Evolutionary conservation across 805 yeast genomes (phyloP).

Genomic region (Kregervanrija fluxuum): DNA sequence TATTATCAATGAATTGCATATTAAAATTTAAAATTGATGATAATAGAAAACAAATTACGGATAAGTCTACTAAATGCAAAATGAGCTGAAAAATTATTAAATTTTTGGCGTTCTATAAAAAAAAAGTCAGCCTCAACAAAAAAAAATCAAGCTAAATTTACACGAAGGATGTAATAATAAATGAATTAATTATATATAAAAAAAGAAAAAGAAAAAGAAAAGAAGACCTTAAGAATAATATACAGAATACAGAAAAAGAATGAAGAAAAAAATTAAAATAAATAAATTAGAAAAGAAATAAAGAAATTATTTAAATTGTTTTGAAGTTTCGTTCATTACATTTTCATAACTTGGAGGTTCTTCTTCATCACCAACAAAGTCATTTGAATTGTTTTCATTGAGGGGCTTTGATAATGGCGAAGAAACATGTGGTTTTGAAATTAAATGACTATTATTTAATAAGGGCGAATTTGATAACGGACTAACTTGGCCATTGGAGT

Average conservation of each 20-base stretch:
- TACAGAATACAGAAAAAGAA: not conserved
- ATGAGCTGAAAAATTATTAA: too few relatives aligned
- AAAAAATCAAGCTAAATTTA: not conserved
- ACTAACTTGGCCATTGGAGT: slow-evolving; percentile 17
- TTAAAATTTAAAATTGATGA: not conserved
- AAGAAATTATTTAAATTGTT: slow-evolving; percentile 14
- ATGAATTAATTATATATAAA: not conserved
- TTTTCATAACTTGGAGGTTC: slow-evolving; percentile 32
- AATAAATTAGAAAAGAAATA: not conserved
- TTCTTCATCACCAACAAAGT: slow-evolving; percentile 7
- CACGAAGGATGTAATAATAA: not conserved
- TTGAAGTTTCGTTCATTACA: slow-evolving; percentile 28
- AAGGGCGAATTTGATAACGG: slow-evolving; percentile 15
- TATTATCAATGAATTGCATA: not conserved
- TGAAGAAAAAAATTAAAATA: not conserved
- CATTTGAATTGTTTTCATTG: slow-evolving; percentile 1
- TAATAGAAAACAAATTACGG: not conserved
- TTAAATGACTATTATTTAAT: not conserved
- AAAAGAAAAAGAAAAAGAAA: not conserved
- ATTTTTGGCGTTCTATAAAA: not conserved
- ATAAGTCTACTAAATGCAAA: too few relatives aligned
- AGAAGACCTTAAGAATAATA: not conserved
- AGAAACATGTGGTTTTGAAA: not conserved
- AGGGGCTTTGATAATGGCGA: slow-evolving; percentile 1
- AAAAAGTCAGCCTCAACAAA: not conserved